Evolutionary conservation across 176 grass and related monocot genomes (phyloP).

Genomic region (Aechmea fasciata): DNA sequence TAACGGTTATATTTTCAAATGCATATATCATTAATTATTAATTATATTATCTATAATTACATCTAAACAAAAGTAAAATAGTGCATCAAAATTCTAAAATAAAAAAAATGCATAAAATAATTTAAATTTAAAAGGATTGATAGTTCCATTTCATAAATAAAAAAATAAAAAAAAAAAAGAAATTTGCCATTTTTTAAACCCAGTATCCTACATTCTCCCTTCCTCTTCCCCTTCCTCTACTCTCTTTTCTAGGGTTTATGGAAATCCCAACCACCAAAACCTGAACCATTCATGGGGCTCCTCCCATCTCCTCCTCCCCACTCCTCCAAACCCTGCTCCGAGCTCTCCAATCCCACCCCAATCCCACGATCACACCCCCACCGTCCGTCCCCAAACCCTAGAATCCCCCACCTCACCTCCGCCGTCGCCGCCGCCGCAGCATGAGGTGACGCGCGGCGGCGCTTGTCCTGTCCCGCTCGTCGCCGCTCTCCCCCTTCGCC

Average conservation of each 20-base stretch:
- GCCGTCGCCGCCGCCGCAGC: no score
- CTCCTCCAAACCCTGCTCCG: background rate
- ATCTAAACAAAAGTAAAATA: no score
- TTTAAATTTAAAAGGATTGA: no score
- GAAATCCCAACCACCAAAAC: slow-evolving; percentile 11
- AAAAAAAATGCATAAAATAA: no score
- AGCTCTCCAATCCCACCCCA: background rate
- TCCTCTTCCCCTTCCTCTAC: background rate
- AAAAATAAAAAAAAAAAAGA: no score
- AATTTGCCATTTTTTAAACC: no score
- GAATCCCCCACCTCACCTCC: background rate
- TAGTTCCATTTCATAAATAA: no score
- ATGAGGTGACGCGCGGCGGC: slow-evolving; percentile 33
- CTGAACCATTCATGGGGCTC: background rate
- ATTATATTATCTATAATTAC: no score
- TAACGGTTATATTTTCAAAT: no score
- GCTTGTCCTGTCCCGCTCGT: slow-evolving; percentile 13
- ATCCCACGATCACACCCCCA: background rate
- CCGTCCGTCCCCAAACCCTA: background rate
- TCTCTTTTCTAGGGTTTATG: slow-evolving; percentile 49
- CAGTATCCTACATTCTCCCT: background rate
- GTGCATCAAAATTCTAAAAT: no score
- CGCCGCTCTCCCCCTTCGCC: slow-evolving; percentile 1
- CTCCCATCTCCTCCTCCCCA: background rate
- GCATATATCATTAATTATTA: no score